Base-by-base conservation (phyloP, 2,329 filamentous ascomycete genomes). In the Escovopsis sp. region DNA sequence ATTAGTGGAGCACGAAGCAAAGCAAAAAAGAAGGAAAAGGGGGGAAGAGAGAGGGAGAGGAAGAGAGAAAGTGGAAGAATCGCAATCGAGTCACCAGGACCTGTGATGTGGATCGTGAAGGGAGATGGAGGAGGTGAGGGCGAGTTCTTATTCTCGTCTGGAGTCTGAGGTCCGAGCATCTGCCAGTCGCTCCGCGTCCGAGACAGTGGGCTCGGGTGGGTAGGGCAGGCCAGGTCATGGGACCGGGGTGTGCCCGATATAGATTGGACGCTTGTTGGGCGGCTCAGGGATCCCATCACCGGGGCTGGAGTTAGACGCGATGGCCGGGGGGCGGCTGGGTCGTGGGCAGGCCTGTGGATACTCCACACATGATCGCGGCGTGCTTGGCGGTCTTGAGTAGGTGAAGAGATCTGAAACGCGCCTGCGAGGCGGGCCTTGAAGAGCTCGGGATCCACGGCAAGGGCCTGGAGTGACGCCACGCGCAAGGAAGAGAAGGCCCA, bases 61-160 rank as follows among this genome's bases (percentile, higher is more conserved):
- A 37, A 43, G 41, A 37, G 35, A 36, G 36, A 42, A 42, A 32
- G 27, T 37, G 39, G 43, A 16, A 39, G 41, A 39, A 41, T 40
- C 37, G 35, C 40, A 37, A 38, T 39, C 39, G 37, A 46, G 48
- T 20, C 20, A 20, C 20, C 20, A 20, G 20, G 20, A 20, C 20
- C 20, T 20, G 20, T 20, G 20, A 20, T 20, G 20, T 4, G 20
- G 20, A 20, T 20, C 20, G 47, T 45, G 50, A 50, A 48, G 48
- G 47, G 50, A 51, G 49, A 50, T 37, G 43, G 2, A 51, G 42
- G 47, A 50, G 55, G 52, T 51, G 47, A 54, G 37, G 39, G 34
- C 45, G 40, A 49, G 48, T 57, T 55, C 54, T 57, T 57, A 54
- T 57, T 37, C 48, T 53, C 46, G 43, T 34, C 38, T 14, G 10